Base-by-base conservation (phyloP, 805 yeast species). In the Sugiyamaella chiloensis region DNA sequence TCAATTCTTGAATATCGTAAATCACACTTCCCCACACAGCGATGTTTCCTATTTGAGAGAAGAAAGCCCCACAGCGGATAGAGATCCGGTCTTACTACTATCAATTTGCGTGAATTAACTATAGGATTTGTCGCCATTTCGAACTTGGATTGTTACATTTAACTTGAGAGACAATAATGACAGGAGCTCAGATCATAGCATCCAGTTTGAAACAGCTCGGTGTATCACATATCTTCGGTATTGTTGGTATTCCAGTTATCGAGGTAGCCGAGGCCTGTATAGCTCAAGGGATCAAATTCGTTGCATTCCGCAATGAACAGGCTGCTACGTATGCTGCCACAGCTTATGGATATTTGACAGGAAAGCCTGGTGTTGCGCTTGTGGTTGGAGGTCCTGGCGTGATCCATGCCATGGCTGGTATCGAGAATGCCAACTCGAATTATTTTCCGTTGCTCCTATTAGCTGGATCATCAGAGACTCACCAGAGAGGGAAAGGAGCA, bases 361-460 rank as follows among this genome's bases (percentile, higher is more conserved):
- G 79, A 1, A 66, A 62, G 50, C 89, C 89, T 0, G 88, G 85
- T 16, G 85, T 83, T 0, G 61, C 81, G 14, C 67, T 83, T 2
- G 85, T 81, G 0, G 89, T 84, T 3, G 89, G 90, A 26, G 89
- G 89, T 0, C 88, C 89, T 0, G 89, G 89, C 3, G 67, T 83
- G 2, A 71, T 83, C 6, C 87, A 83, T 52, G 82, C 86, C 0
- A 56, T 80, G 37, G 78, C 88, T 0, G 90, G 89, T 9, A 51
- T 80, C 1, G 80, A 78, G 57, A 83, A 83, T 56, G 75, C 88
- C 5, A 71, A 68, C 32, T 66, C 75, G 46, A 84, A 84, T 60
- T 71, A 76, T 47, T 81, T 85, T 76, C 90, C 90, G 2, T 61
- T 83, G 43, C 52, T 83, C 47, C 76, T 83, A 12, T 66, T 83